Evolutionary conservation across 306 rosid genomes (phyloP).

Genomic region (Carpinus viminea): DNA sequence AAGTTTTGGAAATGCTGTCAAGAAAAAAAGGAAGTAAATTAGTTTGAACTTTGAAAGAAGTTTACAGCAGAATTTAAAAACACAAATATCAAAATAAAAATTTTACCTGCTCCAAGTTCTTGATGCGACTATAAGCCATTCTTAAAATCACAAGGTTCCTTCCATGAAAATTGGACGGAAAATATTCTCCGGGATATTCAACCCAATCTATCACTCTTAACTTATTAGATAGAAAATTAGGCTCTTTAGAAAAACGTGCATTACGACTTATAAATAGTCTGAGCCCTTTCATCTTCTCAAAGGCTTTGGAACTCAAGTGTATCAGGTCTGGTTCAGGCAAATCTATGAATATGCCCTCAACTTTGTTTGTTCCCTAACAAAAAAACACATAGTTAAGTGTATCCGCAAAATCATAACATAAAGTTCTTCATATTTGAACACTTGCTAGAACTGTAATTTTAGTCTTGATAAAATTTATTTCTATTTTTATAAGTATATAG

Average conservation of each 20-base stretch:
- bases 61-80: neutral
- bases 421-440: no score
- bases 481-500: no score
- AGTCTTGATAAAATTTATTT: no score
- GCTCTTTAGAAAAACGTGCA: constrained; percentile 17
- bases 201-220: constrained; percentile 45
- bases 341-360: constrained; percentile 14
- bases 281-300: constrained; percentile 28
- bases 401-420: no score
- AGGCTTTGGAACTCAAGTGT: constrained; percentile 22
- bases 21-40: neutral
- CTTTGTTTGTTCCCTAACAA: no score
- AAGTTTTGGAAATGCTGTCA: constrained; percentile 29
- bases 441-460: no score
- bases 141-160: constrained; percentile 30
- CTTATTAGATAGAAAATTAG: constrained; percentile 30
- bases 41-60: neutral
- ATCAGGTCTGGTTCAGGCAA: constrained; percentile 10
- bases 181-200: constrained; percentile 26
- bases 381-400: no score
- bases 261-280: constrained; percentile 30
- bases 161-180: constrained; percentile 39
- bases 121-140: constrained; percentile 27
- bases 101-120: constrained; percentile 16
- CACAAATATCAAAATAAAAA: neutral